Evolutionary conservation across 768 basidiomycete species (phyloP).

Genomic region (Kwoniella mangroviensis): DNA sequence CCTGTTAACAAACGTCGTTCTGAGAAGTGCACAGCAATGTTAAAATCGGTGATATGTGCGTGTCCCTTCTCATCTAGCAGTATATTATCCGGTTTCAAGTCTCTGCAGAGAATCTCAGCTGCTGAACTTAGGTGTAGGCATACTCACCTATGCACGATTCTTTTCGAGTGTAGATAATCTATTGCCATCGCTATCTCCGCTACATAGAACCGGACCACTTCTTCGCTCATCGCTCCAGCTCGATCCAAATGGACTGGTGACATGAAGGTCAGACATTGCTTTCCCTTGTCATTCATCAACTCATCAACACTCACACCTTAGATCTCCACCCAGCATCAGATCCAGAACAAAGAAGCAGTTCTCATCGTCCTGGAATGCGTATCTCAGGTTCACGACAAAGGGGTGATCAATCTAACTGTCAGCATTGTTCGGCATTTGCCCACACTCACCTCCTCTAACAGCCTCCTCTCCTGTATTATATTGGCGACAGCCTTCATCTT

Average conservation of each 20-base stretch:
- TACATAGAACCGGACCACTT: slow-evolving; percentile 81
- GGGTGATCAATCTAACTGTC: slow-evolving; percentile 79
- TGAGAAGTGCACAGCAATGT: slow-evolving; percentile 97
- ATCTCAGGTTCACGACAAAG: slow-evolving; percentile 85
- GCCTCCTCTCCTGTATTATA: slow-evolving; percentile 87
- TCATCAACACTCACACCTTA: slow-evolving; percentile 71
- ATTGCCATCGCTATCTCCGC: slow-evolving; percentile 88
- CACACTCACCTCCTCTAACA: slow-evolving; percentile 80
- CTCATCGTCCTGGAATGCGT: slow-evolving; percentile 96
- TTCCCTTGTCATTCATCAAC: too few relatives aligned
- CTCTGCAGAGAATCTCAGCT: slow-evolving; percentile 63
- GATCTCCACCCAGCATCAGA: slow-evolving; percentile 93
- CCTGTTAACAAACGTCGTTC: slow-evolving; percentile 84
- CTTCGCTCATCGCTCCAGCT: slow-evolving; percentile 73
- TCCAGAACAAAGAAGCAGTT: slow-evolving; percentile 98
- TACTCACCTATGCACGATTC: slow-evolving; percentile 91
- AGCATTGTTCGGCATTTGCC: neutral
- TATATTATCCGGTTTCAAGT: slow-evolving; percentile 97
- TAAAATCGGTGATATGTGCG: slow-evolving; percentile 97
- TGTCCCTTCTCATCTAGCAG: slow-evolving; percentile 91
- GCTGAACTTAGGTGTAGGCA: neutral
- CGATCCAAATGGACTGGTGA: slow-evolving; percentile 82
- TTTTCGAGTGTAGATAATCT: slow-evolving; percentile 86
- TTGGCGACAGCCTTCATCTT: slow-evolving; percentile 90
- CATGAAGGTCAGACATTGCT: neutral